phyloP scores from a whole-genome alignment of 2,329 filamentous ascomycete genomes.

The Sphaerulina musiva region DNA sequence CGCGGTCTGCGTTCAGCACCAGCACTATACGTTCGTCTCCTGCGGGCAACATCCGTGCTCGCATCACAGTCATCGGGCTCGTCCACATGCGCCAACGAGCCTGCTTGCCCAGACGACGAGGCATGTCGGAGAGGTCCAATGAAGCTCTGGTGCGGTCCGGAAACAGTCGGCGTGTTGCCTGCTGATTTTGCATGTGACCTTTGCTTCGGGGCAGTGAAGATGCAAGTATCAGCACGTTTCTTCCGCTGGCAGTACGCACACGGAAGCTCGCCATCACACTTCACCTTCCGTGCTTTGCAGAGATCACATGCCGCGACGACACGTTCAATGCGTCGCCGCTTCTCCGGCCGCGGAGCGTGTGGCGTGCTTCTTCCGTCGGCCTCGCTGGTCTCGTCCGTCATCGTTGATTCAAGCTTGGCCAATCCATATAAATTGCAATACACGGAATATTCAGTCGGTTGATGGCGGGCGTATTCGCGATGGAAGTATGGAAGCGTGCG shows the following conservation, averaged over 20 bases:
- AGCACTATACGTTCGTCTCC: not conserved
- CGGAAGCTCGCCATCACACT: slow-evolving; percentile 47
- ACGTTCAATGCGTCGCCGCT: slow-evolving; percentile 22
- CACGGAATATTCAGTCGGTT: no score
- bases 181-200: slow-evolving; percentile 23
- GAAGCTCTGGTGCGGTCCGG: not conserved
- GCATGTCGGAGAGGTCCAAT: not conserved
- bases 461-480: no score
- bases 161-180: slow-evolving; percentile 26
- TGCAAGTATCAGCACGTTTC: slow-evolving; percentile 38
- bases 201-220: slow-evolving; percentile 25
- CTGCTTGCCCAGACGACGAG: not conserved
- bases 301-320: slow-evolving; percentile 39
- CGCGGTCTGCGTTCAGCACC: slow-evolving; percentile 6
- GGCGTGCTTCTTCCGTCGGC: not conserved
- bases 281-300: slow-evolving; percentile 46
- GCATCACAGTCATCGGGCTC: not conserved
- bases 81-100: not conserved
- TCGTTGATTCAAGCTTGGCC: not conserved
- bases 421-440: not conserved
- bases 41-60: not conserved
- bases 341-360: slow-evolving; percentile 5
- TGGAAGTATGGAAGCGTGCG: no score
- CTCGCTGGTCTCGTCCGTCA: not conserved
- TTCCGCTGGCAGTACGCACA: slow-evolving; percentile 45